A percentile compares a stretch with the other conserved stretches of the same genome.
These are phyloP conservation scores for Acanthamoeba castellanii DNA, from an alignment of 208 protist species.

Conservation along the genomic window DNA sequence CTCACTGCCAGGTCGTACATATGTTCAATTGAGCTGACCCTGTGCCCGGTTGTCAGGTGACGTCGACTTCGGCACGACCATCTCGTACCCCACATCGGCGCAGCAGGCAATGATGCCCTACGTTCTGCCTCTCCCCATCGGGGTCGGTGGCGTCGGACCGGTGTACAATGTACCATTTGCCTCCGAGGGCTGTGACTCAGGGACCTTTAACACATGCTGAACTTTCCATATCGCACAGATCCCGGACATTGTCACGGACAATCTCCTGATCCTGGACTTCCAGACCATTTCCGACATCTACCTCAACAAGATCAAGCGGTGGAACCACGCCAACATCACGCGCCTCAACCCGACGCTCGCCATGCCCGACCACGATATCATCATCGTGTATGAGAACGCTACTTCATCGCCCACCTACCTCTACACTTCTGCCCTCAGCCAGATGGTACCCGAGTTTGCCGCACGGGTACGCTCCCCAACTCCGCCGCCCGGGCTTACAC, in stretches of 20 bases:
- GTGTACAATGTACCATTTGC: constrained; percentile 17
- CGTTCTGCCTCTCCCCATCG: neutral
- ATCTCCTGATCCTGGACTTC: constrained; percentile 16
- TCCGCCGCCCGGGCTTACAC: neutral
- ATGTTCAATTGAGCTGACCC: neutral
- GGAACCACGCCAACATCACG: constrained; percentile 46
- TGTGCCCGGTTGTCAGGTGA: neutral
- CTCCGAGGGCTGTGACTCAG: neutral
- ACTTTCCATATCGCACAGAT: neutral
- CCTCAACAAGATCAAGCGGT: constrained; percentile 64
- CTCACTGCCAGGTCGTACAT: neutral
- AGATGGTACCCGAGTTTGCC: constrained; percentile 53
- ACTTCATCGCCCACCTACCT: constrained; percentile 7
- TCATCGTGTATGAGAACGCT: neutral
- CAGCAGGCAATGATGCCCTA: neutral
- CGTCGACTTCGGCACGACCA: neutral
- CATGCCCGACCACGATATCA: constrained; percentile 32
- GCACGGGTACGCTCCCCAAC: neutral
- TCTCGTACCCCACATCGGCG: neutral
- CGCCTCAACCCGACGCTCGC: neutral
- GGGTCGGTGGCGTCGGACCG: neutral
- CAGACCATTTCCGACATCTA: constrained; percentile 61
- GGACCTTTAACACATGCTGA: neutral
- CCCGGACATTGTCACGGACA: neutral
- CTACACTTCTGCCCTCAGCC: neutral